Evolutionary conservation across 2,329 filamentous ascomycete species (phyloP), one percentile per base, ranked within the genome.

Genomic region (Huntiella decipiens): DNA sequence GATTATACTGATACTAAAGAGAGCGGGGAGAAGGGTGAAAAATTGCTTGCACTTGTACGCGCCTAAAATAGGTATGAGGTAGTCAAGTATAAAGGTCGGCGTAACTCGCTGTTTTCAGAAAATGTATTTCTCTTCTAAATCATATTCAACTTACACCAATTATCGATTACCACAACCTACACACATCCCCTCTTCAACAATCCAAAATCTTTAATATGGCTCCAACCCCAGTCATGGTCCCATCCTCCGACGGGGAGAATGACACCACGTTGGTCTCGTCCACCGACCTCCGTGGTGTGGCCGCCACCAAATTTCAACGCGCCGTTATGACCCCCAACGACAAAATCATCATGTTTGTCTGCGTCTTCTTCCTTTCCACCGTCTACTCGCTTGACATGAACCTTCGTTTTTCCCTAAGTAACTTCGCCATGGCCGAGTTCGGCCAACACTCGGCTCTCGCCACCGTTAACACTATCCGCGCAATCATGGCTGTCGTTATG

Each of bases 361-460:
- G 73, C 16, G 63, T 79, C 51, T 79, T 80, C 54, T 56, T 80
- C 28, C 61, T 79, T 44, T 69, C 74, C 6, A 81, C 77, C 56
- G 71, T 67, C 28, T 80, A 79, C 55, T 70, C 71, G 1, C 63
- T 79, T 13, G 74, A 78, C 51, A 69, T 70, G 15, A 70, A 63
- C 1, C 61, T 77, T 37, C 66, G 74, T 8, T 67, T 64, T 50
- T 63, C 66, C 4, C 74, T 70, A 56, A 71, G 74, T 62, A 63
- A 73, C 5, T 57, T 61, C 44, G 74, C 74, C 1, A 73, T 72
- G 0, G 61, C 63, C 1, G 62, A 57, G 1, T 74, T 69, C 51
- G 54, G 55, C 3, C 50, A 60, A 5, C 74, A 79, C 56, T 74
- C 71, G 16, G 61, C 75, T 16, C 59, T 74, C 4, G 63, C 73